Evolutionary conservation across 2,329 filamentous ascomycete genomes (phyloP).

Genomic region (Exophiala sp.): DNA sequence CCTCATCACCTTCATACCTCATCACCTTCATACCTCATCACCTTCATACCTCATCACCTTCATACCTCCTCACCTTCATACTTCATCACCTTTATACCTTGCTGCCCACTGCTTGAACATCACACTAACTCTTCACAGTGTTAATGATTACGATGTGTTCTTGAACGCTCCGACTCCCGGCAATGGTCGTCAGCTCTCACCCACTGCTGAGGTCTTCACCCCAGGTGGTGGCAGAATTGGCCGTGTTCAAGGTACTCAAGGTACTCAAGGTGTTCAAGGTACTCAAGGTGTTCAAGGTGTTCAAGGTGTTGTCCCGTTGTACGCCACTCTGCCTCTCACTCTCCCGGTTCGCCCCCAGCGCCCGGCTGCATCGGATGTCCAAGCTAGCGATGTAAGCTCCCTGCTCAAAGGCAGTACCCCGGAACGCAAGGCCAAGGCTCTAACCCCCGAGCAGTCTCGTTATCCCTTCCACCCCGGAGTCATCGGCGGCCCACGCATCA

Average conservation of each 20-base stretch:
- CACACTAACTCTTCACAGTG: slow-evolving; percentile 18
- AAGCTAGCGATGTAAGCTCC: slow-evolving; percentile 4
- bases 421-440: slow-evolving; percentile 2
- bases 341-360: neutral
- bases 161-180: slow-evolving; percentile 36
- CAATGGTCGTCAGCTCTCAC: slow-evolving; percentile 20
- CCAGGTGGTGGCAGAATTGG: slow-evolving; percentile 9
- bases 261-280: too few relatives aligned
- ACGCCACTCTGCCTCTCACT: neutral
- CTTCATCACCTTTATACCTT: slow-evolving; percentile 2
- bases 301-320: neutral
- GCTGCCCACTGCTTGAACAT: neutral
- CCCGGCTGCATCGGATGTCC: neutral
- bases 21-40: neutral
- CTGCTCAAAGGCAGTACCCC: slow-evolving; percentile 10
- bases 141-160: slow-evolving; percentile 31
- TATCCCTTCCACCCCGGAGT: slow-evolving; percentile 2
- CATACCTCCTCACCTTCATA: neutral
- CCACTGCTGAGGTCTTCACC: slow-evolving; percentile 26
- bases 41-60: neutral
- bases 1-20: neutral
- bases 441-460: slow-evolving; percentile 8
- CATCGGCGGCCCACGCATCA: slow-evolving; percentile 2
- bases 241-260: too few relatives aligned
- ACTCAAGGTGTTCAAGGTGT: too few relatives aligned